phyloP scores from a whole-genome alignment of 2,329 filamentous ascomycete species.

The Aspergillus alliaceus region DNA sequence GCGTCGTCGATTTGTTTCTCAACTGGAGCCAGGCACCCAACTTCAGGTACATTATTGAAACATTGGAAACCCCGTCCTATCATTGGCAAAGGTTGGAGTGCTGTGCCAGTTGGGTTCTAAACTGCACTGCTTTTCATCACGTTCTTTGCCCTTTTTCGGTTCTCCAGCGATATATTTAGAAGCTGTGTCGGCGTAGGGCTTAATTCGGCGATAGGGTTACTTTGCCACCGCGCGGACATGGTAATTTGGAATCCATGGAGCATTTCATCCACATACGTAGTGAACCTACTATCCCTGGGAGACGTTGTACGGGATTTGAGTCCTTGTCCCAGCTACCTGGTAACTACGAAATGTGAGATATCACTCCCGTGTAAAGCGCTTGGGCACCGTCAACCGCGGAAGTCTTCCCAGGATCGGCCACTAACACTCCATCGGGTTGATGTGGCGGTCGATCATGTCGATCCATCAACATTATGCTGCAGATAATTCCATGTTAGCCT shows the following conservation, averaged over 20 bases:
- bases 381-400: conserved; percentile 9
- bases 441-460: conserved; percentile 12
- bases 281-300: neutral
- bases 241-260: neutral
- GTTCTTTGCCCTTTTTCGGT: neutral
- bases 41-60: neutral
- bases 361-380: conserved; percentile 14
- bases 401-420: conserved; percentile 18
- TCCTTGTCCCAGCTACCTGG: neutral
- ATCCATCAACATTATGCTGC: neutral
- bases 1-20: neutral
- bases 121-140: neutral
- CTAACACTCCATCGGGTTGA: conserved; percentile 12
- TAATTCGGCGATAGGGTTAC: neutral
- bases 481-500: neutral
- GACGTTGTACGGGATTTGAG: neutral
- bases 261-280: neutral
- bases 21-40: neutral
- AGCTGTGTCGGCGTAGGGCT: neutral
- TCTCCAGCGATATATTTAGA: neutral
- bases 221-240: neutral
- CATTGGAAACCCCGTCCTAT: neutral
- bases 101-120: neutral
- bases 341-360: conserved; percentile 26
- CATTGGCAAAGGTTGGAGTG: neutral